A percentile compares a stretch with the other conserved stretches of the same genome.
Conservation (phyloP, 2,329 filamentous ascomycete species). For the Basipetospora chlamydospora region DNA sequence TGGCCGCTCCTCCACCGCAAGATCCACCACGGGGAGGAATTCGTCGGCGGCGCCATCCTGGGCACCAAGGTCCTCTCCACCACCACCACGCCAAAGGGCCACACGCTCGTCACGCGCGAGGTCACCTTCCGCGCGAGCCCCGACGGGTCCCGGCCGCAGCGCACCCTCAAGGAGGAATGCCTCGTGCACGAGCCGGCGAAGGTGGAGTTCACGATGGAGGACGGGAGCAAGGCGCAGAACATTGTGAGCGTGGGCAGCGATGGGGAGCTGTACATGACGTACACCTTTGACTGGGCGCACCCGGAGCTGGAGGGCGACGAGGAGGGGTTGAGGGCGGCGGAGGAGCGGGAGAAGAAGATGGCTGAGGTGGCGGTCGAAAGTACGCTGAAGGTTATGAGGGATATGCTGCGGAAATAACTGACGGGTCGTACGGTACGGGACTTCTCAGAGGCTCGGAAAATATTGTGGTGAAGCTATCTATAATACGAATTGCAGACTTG, state of each 20-base stretch:
- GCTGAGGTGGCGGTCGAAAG: conserved; percentile 9
- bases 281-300: conserved; percentile 21
- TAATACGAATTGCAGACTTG: too few species aligned
- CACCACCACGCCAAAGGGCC: not conserved
- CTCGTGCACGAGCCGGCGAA: conserved; percentile 17
- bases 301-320: conserved; percentile 11
- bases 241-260: conserved; percentile 16
- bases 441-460: too few species aligned
- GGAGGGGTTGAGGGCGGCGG: conserved; percentile 11
- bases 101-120: conserved; percentile 10
- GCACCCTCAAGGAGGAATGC: conserved; percentile 16
- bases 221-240: conserved; percentile 21
- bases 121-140: conserved; percentile 14
- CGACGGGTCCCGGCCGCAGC: conserved; percentile 5
- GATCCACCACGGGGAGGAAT: conserved; percentile 14
- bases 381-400: conserved; percentile 9
- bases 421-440: too few species aligned
- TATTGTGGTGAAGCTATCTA: too few species aligned
- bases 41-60: conserved; percentile 13
- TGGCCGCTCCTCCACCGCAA: conserved; percentile 16
- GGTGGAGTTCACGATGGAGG: conserved; percentile 19
- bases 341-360: conserved; percentile 10
- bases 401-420: too few species aligned
- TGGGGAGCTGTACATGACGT: conserved; percentile 18
- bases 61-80: conserved; percentile 7